A percentile compares a stretch with the other conserved stretches of the same genome.
phyloP scores from a whole-genome alignment of 306 rosid species.

The Astragalus glycyphyllos region DNA sequence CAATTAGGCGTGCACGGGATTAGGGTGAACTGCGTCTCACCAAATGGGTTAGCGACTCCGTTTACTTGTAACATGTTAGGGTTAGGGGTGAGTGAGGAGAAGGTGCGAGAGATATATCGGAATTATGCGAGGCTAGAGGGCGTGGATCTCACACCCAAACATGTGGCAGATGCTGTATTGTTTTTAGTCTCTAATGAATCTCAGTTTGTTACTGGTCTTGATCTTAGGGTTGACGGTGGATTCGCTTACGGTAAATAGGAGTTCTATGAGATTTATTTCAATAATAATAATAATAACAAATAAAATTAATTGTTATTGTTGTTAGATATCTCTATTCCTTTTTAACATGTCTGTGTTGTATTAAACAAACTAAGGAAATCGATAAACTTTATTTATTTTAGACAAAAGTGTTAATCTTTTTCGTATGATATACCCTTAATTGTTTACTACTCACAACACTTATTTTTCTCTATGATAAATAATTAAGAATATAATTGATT shows the following conservation, averaged over 20 bases:
- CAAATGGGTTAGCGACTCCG: conserved; percentile 49
- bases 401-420: too few relatives aligned
- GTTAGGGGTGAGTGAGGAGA: conserved; percentile 21
- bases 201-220: conserved; percentile 55
- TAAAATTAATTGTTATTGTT: too few relatives aligned
- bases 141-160: conserved; percentile 42
- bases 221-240: conserved; percentile 55
- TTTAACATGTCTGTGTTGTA: too few relatives aligned
- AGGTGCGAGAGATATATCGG: conserved; percentile 22
- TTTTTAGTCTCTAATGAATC: conserved; percentile 56
- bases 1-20: conserved; percentile 47
- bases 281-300: too few relatives aligned
- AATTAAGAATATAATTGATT: too few relatives aligned
- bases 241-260: not conserved
- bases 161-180: conserved; percentile 58
- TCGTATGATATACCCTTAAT: too few relatives aligned
- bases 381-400: too few relatives aligned
- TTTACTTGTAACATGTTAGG: conserved; percentile 4
- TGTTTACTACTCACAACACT: too few relatives aligned
- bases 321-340: too few relatives aligned
- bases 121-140: conserved; percentile 48
- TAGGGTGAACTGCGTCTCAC: conserved; percentile 68
- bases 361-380: too few relatives aligned
- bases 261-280: too few relatives aligned
- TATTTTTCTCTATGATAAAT: too few relatives aligned